These are phyloP conservation scores for Pichia sp. DNA, from an alignment of 1,139 yeast species.

Conservation along the genomic window DNA sequence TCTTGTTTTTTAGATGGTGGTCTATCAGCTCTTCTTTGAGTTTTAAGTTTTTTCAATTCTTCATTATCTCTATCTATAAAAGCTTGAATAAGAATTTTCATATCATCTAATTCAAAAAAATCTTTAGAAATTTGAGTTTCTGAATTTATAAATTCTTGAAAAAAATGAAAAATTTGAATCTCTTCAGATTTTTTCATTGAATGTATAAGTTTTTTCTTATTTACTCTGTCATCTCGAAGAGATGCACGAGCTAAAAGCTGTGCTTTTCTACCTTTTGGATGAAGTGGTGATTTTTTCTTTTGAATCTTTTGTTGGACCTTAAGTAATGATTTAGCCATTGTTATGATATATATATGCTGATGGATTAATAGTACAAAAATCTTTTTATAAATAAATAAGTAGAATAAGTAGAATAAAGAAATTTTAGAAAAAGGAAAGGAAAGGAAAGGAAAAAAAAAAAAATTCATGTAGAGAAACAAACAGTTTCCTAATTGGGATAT, in stretches of 20 bases:
- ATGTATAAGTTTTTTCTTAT: constrained; percentile 48
- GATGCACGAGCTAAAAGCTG: constrained; percentile 83
- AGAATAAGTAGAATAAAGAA: too few relatives aligned
- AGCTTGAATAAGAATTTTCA: constrained; percentile 53
- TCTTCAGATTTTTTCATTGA: constrained; percentile 57
- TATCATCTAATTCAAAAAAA: constrained; percentile 33
- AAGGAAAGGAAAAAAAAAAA: too few relatives aligned
- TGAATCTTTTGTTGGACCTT: constrained; percentile 64
- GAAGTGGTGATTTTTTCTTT: constrained; percentile 59
- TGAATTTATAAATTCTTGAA: constrained; percentile 52
- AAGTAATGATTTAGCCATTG: constrained; percentile 46
- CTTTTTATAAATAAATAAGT: too few relatives aligned
- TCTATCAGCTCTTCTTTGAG: constrained; percentile 76
- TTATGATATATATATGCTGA: too few relatives aligned
- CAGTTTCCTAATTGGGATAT: too few relatives aligned
- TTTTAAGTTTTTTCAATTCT: constrained; percentile 55
- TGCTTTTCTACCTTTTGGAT: constrained; percentile 85
- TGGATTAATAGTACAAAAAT: too few relatives aligned
- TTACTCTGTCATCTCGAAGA: constrained; percentile 67
- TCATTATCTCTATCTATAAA: constrained; percentile 67
- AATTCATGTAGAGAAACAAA: too few relatives aligned
- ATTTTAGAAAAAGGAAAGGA: too few relatives aligned
- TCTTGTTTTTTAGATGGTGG: constrained; percentile 72
- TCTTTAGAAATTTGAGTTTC: constrained; percentile 33
- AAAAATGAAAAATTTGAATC: constrained; percentile 48